Evolutionary conservation across 768 basidiomycete genomes (phyloP).

Genomic region (Termitomyces sp.): DNA sequence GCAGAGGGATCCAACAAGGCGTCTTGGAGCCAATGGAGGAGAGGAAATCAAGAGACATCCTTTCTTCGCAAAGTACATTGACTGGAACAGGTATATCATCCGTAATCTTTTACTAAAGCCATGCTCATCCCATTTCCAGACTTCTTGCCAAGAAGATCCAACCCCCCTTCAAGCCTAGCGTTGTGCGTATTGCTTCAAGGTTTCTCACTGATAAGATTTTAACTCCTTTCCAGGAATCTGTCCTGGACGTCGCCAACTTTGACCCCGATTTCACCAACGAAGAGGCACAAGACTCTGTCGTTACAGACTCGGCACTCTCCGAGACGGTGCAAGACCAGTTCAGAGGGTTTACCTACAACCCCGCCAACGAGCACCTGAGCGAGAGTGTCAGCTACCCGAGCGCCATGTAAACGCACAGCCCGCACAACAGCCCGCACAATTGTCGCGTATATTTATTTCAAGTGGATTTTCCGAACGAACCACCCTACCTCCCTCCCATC

Average conservation of each 20-base stretch:
- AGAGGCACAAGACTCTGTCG: constrained; percentile 92
- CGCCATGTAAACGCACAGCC: constrained; percentile 28
- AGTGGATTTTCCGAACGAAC: not conserved
- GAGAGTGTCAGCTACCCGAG: constrained; percentile 73
- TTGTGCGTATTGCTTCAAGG: constrained; percentile 50
- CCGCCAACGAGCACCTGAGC: constrained; percentile 78
- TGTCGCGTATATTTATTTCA: not conserved
- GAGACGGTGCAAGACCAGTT: constrained; percentile 98
- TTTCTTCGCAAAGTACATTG: constrained; percentile 92
- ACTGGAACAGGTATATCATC: constrained; percentile 71
- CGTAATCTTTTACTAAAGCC: not conserved
- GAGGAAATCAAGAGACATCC: constrained; percentile 95
- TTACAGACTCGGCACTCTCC: constrained; percentile 87
- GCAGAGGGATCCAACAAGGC: constrained; percentile 80
- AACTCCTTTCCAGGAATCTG: constrained; percentile 60
- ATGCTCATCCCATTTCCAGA: constrained; percentile 27
- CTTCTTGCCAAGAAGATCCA: constrained; percentile 93
- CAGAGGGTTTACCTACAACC: constrained; percentile 86
- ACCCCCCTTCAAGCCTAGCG: constrained; percentile 96
- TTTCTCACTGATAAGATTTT: not conserved
- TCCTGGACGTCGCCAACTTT: constrained; percentile 94
- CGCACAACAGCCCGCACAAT: no score
- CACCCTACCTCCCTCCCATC: not conserved
- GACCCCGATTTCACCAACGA: constrained; percentile 98
- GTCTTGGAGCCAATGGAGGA: constrained; percentile 90